These are phyloP conservation scores for Xylogone sp. DNA, from an alignment of 2,329 filamentous ascomycete species.

Conservation along the genomic window DNA sequence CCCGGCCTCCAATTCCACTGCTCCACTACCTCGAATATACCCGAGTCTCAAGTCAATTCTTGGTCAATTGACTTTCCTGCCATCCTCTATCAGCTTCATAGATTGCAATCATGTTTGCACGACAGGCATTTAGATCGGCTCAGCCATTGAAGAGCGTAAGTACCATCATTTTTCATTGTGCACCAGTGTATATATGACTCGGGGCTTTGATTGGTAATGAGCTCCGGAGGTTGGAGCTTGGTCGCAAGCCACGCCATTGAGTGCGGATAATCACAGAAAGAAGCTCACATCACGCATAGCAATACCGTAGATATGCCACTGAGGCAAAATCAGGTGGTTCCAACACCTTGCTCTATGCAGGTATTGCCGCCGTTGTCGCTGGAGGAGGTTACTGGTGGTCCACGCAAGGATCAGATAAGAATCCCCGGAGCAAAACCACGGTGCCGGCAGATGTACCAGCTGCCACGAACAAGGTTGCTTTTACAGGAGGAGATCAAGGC, in stretches of 20 bases:
- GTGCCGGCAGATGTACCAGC: slow-evolving; percentile 31
- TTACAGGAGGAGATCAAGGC: slow-evolving; percentile 86
- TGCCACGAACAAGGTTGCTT: slow-evolving; percentile 39
- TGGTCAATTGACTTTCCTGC: slow-evolving; percentile 2
- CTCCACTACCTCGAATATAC: not conserved
- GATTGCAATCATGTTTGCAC: slow-evolving; percentile 57
- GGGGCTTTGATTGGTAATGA: slow-evolving; percentile 3
- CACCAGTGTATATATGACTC: not conserved
- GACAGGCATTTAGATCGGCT: slow-evolving; percentile 59
- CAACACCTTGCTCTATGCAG: slow-evolving; percentile 58
- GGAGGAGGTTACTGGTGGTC: slow-evolving; percentile 54
- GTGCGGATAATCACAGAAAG: not conserved
- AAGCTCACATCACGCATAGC: slow-evolving; percentile 35
- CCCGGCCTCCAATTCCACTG: not conserved
- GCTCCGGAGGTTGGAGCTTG: not conserved
- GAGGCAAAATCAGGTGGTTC: slow-evolving; percentile 42
- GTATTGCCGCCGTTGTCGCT: slow-evolving; percentile 55
- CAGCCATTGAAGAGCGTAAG: slow-evolving; percentile 65
- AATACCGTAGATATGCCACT: slow-evolving; percentile 71
- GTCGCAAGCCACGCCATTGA: not conserved
- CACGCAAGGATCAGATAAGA: slow-evolving; percentile 46
- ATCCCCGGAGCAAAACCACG: slow-evolving; percentile 54
- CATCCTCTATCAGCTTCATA: not conserved
- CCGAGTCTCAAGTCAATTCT: not conserved
- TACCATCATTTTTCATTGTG: slow-evolving; percentile 4